Evolutionary conservation across 805 yeast genomes (phyloP), one percentile per base, ranked within the genome.

Genomic region (Wickerhamiella allomyrinae): DNA sequence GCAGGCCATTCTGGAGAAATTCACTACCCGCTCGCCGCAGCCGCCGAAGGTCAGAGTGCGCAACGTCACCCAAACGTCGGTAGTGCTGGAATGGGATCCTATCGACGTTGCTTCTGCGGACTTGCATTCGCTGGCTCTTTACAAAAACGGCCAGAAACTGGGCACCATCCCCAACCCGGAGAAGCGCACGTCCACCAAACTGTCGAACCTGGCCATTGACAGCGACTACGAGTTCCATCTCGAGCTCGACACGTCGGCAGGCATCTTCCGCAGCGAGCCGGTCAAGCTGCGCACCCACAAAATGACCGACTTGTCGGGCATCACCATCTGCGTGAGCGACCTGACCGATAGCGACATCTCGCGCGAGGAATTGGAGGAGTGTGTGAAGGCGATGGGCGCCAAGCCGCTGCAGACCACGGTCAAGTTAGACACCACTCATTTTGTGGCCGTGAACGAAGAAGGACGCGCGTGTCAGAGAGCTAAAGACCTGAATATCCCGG

Each of bases 221-320:
- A 77, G 84, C 20, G 69, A 71, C 39, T 89, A 82, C 61, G 71
- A 70, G 35, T 89, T 91, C 62, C 85, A 79, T 55, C 70, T 91
- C 53, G 74, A 77, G 50, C 66, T 91, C 57, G 79, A 77, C 44
- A 87, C 98, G 7, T 79, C 95, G 0, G 93, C 96, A 0, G 98
- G 98, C n/a, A 68, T 70, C 9, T 83, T 70, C 53, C 66, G 66
- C 55, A 82, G 95, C 9, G 78, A 85, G 36, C 62, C 62, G 17
- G 58, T 89, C 20, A 71, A 70, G 39, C 74, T 87, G 13, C 78
- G 74, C 44, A 91, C 98, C 3, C 97, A 86, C 59, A 87, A 85
- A 56, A 86, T 89, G 96, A 86, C 95, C 0, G 96, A 91, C 61
- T 69, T 91, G 52, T 71, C 84, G 2, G 98, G 98, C 46, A 85